phyloP scores from a whole-genome alignment of 768 basidiomycete species.

The Trichaptum fuscoviolaceum region DNA sequence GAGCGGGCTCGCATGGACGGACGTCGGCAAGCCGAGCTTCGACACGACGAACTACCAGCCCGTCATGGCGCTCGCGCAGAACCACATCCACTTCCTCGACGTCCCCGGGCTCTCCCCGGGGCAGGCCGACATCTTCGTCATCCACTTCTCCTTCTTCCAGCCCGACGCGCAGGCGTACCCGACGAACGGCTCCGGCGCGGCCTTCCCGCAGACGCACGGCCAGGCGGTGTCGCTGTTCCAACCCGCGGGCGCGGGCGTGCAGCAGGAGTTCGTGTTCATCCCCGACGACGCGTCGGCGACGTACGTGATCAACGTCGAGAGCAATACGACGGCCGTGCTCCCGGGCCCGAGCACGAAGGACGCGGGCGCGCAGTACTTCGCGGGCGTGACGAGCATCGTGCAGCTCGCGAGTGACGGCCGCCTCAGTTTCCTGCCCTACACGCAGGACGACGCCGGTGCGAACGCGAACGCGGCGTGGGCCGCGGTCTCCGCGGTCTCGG shows the following conservation, averaged over 20 bases:
- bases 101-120: constrained; percentile 66
- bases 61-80: constrained; percentile 78
- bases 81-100: constrained; percentile 81
- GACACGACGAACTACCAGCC: constrained; percentile 53
- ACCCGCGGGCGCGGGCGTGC: constrained; percentile 48
- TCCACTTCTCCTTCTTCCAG: constrained; percentile 85
- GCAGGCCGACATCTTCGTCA: constrained; percentile 73
- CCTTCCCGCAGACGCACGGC: constrained; percentile 67
- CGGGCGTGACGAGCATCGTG: constrained; percentile 53
- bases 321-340: constrained; percentile 58
- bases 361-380: constrained; percentile 56
- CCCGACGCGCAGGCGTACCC: constrained; percentile 58
- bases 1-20: constrained; percentile 56
- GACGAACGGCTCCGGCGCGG: constrained; percentile 32
- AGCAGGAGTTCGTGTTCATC: constrained; percentile 72
- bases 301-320: constrained; percentile 73
- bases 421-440: constrained; percentile 58
- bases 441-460: constrained; percentile 33
- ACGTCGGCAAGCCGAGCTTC: constrained; percentile 54
- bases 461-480: constrained; percentile 48
- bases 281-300: constrained; percentile 67
- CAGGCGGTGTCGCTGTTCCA: constrained; percentile 69
- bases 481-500: constrained; percentile 37
- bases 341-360: constrained; percentile 59
- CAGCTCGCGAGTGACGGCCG: constrained; percentile 61